Conservation (phyloP, 2,329 filamentous ascomycete species). For the Fusarium graminum region DNA sequence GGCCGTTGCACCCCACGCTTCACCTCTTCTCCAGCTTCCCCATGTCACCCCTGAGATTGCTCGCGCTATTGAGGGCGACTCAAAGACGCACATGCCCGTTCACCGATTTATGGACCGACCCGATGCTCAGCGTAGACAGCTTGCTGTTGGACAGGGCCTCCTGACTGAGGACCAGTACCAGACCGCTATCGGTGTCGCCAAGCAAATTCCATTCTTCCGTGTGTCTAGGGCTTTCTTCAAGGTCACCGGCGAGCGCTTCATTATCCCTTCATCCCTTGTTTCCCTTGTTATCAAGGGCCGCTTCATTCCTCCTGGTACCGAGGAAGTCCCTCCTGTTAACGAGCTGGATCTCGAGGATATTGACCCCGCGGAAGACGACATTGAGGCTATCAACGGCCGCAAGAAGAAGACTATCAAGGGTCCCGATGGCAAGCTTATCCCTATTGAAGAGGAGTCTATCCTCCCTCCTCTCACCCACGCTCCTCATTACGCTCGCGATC, state of each 20-base stretch:
- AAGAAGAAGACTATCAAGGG: conserved; percentile 77
- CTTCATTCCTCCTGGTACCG: conserved; percentile 87
- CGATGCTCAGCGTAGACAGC: conserved; percentile 77
- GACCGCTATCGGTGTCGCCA: conserved; percentile 79
- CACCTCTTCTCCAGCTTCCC: conserved; percentile 91
- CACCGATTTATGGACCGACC: conserved; percentile 91
- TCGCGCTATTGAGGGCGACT: conserved; percentile 78
- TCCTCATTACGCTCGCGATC: conserved; percentile 89
- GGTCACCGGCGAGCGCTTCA: conserved; percentile 91
- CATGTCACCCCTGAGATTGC: conserved; percentile 79
- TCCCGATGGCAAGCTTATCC: conserved; percentile 67
- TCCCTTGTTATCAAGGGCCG: conserved; percentile 96
- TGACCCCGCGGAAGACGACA: conserved; percentile 91
- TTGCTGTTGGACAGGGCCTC: conserved; percentile 77
- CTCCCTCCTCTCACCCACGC: conserved; percentile 89
- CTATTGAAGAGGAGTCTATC: conserved; percentile 72
- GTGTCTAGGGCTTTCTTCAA: conserved; percentile 98
- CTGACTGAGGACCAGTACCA: conserved; percentile 82
- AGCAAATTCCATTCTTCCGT: conserved; percentile 84
- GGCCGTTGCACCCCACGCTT: conserved; percentile 84
- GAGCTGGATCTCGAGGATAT: conserved; percentile 88
- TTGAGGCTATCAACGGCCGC: conserved; percentile 85
- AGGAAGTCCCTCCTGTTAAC: conserved; percentile 79
- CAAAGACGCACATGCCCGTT: conserved; percentile 80
- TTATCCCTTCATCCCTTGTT: conserved; percentile 92